Percentiles rank a stretch among this genome's conserved stretches.
Conservation (phyloP, 306 rosid species). For the Dalbergia cultrata region DNA sequence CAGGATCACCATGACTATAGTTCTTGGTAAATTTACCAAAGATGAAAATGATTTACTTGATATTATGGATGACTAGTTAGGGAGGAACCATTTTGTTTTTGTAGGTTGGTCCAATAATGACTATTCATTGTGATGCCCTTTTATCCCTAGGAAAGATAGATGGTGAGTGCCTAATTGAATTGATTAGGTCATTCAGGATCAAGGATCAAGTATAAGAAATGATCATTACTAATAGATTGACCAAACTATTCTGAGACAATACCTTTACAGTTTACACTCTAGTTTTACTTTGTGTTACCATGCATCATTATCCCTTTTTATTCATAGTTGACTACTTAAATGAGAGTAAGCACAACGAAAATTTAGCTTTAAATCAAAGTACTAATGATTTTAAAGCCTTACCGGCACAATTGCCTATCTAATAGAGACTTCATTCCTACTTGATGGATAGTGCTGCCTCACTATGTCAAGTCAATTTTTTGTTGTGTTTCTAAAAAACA, state of each 20-base stretch:
- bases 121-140: too few species aligned
- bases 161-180: too few species aligned
- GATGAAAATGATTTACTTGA: not conserved
- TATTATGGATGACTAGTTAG: not conserved
- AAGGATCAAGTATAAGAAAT: not conserved
- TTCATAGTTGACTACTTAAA: not conserved
- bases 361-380: not conserved
- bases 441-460: not conserved
- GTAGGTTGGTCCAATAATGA: too few species aligned
- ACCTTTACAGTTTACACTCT: not conserved
- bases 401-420: not conserved
- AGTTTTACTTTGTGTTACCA: not conserved
- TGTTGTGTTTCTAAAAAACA: slow-evolving; percentile 17
- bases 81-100: not conserved
- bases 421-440: not conserved
- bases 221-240: not conserved
- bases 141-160: too few species aligned
- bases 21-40: not conserved
- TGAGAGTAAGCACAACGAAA: not conserved
- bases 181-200: too few species aligned
- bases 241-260: not conserved
- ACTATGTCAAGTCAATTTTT: slow-evolving; percentile 13
- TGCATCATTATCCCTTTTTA: not conserved
- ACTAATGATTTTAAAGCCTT: not conserved
- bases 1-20: not conserved